phyloP scores from a whole-genome alignment of 441 rosid genomes.

The Breynia disticha region DNA sequence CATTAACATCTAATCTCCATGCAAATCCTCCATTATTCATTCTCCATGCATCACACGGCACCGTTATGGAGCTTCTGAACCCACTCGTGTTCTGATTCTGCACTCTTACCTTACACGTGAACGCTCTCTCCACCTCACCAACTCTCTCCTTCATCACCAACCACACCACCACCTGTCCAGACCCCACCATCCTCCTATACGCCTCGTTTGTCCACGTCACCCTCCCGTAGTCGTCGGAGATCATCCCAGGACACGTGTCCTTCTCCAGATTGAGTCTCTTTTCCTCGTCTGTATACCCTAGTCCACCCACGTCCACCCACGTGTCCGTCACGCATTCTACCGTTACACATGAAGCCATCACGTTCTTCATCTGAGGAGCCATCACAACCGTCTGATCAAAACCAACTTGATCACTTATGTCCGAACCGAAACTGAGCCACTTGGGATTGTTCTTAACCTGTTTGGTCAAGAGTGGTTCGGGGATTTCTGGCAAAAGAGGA shows the following conservation, averaged over 20 bases:
- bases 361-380: slow-evolving; percentile 1
- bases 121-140: slow-evolving; percentile 24
- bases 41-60: slow-evolving; percentile 88
- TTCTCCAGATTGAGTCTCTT: slow-evolving; percentile 37
- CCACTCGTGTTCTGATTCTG: slow-evolving; percentile 28
- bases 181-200: slow-evolving; percentile 44
- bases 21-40: slow-evolving; percentile 62
- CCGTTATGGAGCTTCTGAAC: slow-evolving; percentile 32
- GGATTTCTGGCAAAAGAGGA: slow-evolving; percentile 51
- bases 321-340: slow-evolving; percentile 66
- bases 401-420: neutral
- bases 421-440: slow-evolving; percentile 38
- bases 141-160: slow-evolving; percentile 39
- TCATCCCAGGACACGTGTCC: slow-evolving; percentile 70
- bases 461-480: slow-evolving; percentile 21
- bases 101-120: slow-evolving; percentile 63
- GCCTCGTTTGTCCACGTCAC: slow-evolving; percentile 73
- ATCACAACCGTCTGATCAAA: slow-evolving; percentile 12
- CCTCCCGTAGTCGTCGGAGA: slow-evolving; percentile 50
- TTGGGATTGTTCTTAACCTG: slow-evolving; percentile 15
- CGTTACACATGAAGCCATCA: slow-evolving; percentile 46
- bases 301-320: slow-evolving; percentile 40
- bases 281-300: slow-evolving; percentile 56
- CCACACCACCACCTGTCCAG: slow-evolving; percentile 33
- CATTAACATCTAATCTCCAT: slow-evolving; percentile 76